Conservation (phyloP, 2,329 filamentous ascomycete species). For the Aspergillus hortae region DNA sequence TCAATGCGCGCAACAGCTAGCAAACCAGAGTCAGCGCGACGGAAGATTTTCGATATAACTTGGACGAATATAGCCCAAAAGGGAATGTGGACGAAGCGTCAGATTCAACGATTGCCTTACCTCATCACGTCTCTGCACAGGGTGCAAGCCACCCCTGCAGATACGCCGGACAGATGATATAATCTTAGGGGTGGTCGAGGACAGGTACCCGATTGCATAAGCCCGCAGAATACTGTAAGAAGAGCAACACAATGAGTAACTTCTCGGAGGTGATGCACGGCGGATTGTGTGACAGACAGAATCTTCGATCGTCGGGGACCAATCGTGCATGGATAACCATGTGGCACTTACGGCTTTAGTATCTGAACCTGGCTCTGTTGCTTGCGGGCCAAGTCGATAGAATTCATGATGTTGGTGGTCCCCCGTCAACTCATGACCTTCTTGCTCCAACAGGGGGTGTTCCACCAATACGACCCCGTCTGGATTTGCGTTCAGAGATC, state of each 20-base stretch:
- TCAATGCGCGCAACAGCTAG: slow-evolving; percentile 39
- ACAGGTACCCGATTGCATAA: slow-evolving; percentile 48
- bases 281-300: neutral
- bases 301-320: neutral
- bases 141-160: slow-evolving; percentile 28
- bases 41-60: neutral
- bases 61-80: slow-evolving; percentile 6
- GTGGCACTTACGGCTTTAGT: slow-evolving; percentile 33
- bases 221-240: slow-evolving; percentile 40
- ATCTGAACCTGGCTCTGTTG: slow-evolving; percentile 21
- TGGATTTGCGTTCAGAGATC: neutral
- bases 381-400: slow-evolving; percentile 18
- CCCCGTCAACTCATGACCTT: slow-evolving; percentile 23
- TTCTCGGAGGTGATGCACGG: slow-evolving; percentile 2
- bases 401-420: slow-evolving; percentile 24
- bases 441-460: slow-evolving; percentile 4
- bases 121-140: slow-evolving; percentile 32
- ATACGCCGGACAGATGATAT: slow-evolving; percentile 37
- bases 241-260: neutral
- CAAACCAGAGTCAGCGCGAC: neutral
- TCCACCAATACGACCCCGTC: neutral
- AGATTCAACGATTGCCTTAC: slow-evolving; percentile 24
- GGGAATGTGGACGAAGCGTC: neutral
- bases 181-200: slow-evolving; percentile 45
- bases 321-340: neutral